Evolutionary conservation across 2,329 filamentous ascomycete genomes (phyloP), one percentile per base, ranked within the genome.

Genomic region (Fusarium incarnatum): DNA sequence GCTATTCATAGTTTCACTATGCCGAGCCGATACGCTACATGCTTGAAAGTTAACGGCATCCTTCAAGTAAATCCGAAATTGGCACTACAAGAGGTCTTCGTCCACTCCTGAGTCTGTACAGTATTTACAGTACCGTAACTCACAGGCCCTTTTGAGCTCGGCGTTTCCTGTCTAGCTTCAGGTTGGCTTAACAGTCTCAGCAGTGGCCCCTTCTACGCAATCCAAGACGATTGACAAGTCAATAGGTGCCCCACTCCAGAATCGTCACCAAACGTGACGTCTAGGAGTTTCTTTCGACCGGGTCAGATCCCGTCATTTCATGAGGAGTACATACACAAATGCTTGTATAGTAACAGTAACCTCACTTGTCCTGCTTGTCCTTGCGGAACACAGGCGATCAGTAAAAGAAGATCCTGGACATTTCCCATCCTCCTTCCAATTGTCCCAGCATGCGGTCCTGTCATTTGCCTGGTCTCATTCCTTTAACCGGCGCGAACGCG

Each of bases 121-220:
- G 48, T 37, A 52, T 34, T 22, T 52, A 41, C 34, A 27, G 48
- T 37, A 52, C 48, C 37, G 25, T 2, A 40, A 27, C 32, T 41
- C 48, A 15, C 18, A 71, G 27, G 40, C 47, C 58, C 54, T 68
- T 22, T 52, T 34, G 32, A 47, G 47, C 40, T 68, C 63, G 44
- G 57, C 27, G 60, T 60, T 65, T 64, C 55, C 56, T 65, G 52
- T 61, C 68, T 69, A 37, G 64, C 55, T 69, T 48, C 48, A 52
- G 48, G 20, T 52, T 70, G 56, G 56, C 37, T 70, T 47, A 54
- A 49, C 20, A 52, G 59, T 63, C 47, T 56, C 60, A 63, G n/a
- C 13, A 63, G 48, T 54, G 37, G 50, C 54, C 27, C 52, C 52
- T 47, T 62, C 53, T 58, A 34, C 45, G 28, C 57, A 56, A 65